phyloP scores from a whole-genome alignment of 2,329 filamentous ascomycete genomes.

The Trichoderma guizhouense region DNA sequence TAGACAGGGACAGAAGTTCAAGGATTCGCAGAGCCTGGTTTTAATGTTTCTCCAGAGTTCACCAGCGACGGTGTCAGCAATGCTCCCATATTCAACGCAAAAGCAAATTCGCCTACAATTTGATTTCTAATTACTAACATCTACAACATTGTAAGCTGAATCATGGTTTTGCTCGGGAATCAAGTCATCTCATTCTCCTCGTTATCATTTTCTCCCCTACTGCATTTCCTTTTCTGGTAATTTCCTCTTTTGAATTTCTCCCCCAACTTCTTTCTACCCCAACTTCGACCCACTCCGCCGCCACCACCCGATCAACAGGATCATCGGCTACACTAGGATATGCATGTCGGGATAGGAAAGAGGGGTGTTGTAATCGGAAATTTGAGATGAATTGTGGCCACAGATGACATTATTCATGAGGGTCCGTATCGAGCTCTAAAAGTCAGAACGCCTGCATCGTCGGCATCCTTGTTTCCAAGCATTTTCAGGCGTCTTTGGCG shows the following conservation, averaged over 20 bases:
- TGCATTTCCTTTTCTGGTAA: background rate
- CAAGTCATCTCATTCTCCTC: background rate
- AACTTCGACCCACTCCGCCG: background rate
- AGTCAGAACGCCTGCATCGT: background rate
- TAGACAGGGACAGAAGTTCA: background rate
- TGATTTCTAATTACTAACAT: background rate
- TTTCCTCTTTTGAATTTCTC: background rate
- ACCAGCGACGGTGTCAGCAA: background rate
- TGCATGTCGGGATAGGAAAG: background rate
- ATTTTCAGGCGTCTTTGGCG: background rate
- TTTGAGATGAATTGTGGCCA: background rate
- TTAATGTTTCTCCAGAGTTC: background rate
- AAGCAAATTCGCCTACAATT: background rate
- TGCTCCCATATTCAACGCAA: background rate
- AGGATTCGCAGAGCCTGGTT: background rate
- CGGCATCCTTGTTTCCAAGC: background rate
- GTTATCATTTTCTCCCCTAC: background rate
- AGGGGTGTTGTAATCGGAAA: background rate
- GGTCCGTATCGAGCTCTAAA: background rate
- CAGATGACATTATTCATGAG: background rate
- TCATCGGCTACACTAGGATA: background rate
- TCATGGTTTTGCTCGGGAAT: background rate
- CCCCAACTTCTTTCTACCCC: background rate
- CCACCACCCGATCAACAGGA: background rate
- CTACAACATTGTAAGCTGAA: background rate